A percentile compares a stretch with the other conserved stretches of the same genome.
Conservation (phyloP, 2,329 filamentous ascomycete genomes). For the Rachicladosporium sp. region DNA sequence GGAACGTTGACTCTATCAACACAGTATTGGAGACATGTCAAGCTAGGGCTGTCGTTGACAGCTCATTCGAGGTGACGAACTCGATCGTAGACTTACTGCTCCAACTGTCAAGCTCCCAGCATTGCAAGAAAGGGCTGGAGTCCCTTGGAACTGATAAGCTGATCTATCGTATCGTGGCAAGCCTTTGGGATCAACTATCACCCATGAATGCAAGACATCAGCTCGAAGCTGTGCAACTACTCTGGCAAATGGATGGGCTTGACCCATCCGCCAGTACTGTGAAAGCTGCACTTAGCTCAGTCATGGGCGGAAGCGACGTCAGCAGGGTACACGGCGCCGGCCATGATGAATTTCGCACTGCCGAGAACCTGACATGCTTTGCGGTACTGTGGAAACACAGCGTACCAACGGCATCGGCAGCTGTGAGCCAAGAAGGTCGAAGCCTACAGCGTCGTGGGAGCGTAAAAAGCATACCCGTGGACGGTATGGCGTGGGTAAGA, state of each 20-base stretch:
- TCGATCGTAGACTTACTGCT: too few species aligned
- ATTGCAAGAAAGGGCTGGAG: background rate
- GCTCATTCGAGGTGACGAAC: too few species aligned
- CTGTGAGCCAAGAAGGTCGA: slow-evolving; percentile 9
- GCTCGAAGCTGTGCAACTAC: slow-evolving; percentile 73
- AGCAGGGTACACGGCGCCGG: too few species aligned
- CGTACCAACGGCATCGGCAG: slow-evolving; percentile 21
- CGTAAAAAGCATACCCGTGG: slow-evolving; percentile 28
- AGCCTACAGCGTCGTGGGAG: slow-evolving; percentile 6
- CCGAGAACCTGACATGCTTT: slow-evolving; percentile 56
- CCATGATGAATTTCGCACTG: background rate
- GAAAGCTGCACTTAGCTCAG: slow-evolving; percentile 6
- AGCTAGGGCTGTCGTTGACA: too few species aligned
- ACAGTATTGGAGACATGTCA: too few species aligned
- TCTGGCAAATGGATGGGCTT: slow-evolving; percentile 68
- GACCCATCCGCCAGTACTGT: slow-evolving; percentile 9
- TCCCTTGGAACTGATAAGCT: background rate
- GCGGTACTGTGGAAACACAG: slow-evolving; percentile 72
- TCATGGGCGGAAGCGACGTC: slow-evolving; percentile 6
- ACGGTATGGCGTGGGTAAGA: slow-evolving; percentile 23
- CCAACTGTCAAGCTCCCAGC: too few species aligned
- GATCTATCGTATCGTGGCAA: slow-evolving; percentile 1
- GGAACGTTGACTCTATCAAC: too few species aligned
- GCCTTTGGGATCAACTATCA: slow-evolving; percentile 47
- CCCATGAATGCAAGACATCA: slow-evolving; percentile 83